Evolutionary conservation across 345 rosid genomes (phyloP).

Genomic region (Melaleuca quinquenervia): DNA sequence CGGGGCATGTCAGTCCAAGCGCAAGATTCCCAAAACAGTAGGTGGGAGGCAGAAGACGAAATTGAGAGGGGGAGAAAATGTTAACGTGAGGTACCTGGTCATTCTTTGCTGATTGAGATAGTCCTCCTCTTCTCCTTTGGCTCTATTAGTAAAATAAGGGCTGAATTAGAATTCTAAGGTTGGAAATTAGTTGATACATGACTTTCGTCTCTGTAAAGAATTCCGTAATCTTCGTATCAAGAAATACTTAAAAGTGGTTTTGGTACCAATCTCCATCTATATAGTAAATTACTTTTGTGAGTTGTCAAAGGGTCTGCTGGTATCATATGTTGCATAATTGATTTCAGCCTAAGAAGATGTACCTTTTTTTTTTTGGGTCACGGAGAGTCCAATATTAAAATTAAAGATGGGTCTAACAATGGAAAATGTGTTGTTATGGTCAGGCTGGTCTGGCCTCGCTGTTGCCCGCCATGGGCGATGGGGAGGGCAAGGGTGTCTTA

Average conservation of each 20-base stretch:
- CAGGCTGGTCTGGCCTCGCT: too few species aligned
- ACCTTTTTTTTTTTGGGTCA: background rate
- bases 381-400: background rate
- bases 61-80: background rate
- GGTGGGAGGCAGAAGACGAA: constrained; percentile 7
- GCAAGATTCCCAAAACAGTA: constrained; percentile 22
- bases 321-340: too few species aligned
- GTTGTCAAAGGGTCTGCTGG: too few species aligned
- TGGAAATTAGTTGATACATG: background rate
- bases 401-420: background rate
- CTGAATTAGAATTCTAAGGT: background rate
- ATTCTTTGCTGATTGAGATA: background rate
- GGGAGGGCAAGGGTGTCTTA: too few species aligned
- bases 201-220: background rate
- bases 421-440: too few species aligned
- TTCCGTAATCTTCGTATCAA: background rate
- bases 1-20: constrained; percentile 5
- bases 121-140: background rate
- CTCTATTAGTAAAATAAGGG: background rate
- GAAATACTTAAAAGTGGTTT: background rate
- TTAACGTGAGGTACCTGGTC: background rate
- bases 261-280: background rate
- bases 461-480: too few species aligned
- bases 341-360: background rate
- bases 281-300: background rate